Percentiles rank a stretch among this genome's conserved stretches.
Conservation (phyloP, 1,284 basidiomycete genomes). For the Porodaedalea pini region DNA sequence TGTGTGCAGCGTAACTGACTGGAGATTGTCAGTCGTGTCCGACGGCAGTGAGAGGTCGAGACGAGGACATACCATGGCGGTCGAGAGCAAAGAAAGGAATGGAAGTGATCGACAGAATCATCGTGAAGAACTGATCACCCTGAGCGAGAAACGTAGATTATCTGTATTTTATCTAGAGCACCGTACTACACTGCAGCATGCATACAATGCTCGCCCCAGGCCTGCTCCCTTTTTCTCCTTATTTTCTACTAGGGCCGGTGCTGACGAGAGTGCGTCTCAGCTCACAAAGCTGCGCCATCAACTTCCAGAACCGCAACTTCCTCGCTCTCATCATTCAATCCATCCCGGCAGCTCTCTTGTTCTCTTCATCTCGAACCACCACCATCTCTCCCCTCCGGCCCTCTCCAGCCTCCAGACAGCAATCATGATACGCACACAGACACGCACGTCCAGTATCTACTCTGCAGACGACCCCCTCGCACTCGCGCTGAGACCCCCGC, state of each 20-base stretch:
- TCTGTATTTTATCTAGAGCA: no score
- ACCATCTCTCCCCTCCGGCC: constrained; percentile 27
- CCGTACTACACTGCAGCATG: no score
- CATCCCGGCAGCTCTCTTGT: background rate
- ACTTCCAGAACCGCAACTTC: background rate
- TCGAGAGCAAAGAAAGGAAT: background rate
- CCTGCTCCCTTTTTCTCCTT: no score
- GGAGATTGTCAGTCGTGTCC: constrained; percentile 19
- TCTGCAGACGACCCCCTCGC: constrained; percentile 72
- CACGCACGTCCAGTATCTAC: constrained; percentile 41
- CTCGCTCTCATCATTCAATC: background rate
- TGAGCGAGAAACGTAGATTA: no score
- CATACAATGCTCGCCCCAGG: no score
- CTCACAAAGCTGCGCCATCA: background rate
- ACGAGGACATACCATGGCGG: background rate
- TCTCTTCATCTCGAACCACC: constrained; percentile 23
- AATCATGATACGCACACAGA: constrained; percentile 49
- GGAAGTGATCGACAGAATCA: background rate
- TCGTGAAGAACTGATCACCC: background rate
- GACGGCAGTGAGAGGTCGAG: no score
- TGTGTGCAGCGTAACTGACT: constrained; percentile 94
- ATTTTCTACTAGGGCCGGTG: background rate
- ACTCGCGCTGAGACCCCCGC: constrained; percentile 60
- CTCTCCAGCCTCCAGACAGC: constrained; percentile 19
- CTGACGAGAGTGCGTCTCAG: background rate